Base-by-base conservation (phyloP, 208 protist species). In the Acanthamoeba sp. region DNA sequence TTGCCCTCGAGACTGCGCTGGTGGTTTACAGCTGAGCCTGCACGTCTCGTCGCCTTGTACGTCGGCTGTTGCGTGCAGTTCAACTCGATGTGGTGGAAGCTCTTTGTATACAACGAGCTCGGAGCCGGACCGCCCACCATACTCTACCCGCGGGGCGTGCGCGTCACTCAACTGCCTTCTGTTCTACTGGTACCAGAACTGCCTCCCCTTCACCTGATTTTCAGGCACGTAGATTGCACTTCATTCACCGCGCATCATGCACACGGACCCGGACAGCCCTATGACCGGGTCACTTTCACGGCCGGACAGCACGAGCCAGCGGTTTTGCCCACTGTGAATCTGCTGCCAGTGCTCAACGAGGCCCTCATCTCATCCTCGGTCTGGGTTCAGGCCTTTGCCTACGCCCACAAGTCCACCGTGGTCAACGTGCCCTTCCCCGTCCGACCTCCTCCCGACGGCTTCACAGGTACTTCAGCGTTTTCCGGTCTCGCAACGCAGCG, bases 21-120 rank as follows among this genome's bases (percentile, higher is more conserved):
- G n/a, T n/a, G n/a, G n/a, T n/a, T n/a, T n/a, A n/a, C n/a, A n/a
- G n/a, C n/a, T n/a, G n/a, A n/a, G n/a, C n/a, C n/a, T n/a, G n/a
- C n/a, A n/a, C n/a, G n/a, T n/a, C n/a, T 20, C 52, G 20, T 59
- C n/a, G 24, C 57, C 57, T 42, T 90, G 18, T n/a, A 16, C 20
- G 24, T 32, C 48, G 20, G 24, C 29, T 36, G 45, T 48, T 27
- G 12, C 9, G 48, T 24, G 89, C 36, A 96, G 95, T 87, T 93
- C 27, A 96, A 94, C 29, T 95, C 94, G 2, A 38, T 94, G 48
- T 97, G 97, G 97, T 97, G 97, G 52, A 95, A 94, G 71, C 69
- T 97, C 1, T 97, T 94, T 48, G 6, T 97, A 0, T 97, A 97
- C 48, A 34, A 82, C 24, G 27, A 69, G 0, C 24, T 93, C 80